Evolutionary conservation across 164 flowering plant species (phyloP).

Genomic region (Santalum album): DNA sequence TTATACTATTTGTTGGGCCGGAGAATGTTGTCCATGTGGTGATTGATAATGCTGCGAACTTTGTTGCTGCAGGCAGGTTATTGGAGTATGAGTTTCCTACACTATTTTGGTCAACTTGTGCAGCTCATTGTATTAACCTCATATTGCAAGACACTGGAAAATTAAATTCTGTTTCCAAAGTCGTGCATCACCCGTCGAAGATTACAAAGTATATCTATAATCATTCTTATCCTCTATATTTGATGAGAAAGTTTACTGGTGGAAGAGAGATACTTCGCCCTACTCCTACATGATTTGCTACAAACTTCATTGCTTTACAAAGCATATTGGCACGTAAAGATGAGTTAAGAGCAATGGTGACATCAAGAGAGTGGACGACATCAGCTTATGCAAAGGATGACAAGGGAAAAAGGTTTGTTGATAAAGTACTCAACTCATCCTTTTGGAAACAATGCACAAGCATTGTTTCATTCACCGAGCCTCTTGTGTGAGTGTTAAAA

Average conservation of each 20-base stretch:
- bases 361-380: background rate
- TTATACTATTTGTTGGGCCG: background rate
- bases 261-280: too few relatives aligned
- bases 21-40: constrained; percentile 7
- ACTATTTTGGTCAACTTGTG: background rate
- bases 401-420: background rate
- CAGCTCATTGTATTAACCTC: constrained; percentile 3
- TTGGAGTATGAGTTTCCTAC: background rate
- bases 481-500: background rate
- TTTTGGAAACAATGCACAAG: constrained; percentile 1
- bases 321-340: too few relatives aligned
- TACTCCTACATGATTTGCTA: too few relatives aligned
- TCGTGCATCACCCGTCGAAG: too few relatives aligned
- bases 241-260: background rate
- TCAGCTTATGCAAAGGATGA: constrained; percentile 5
- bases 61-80: background rate
- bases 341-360: constrained; percentile 1
- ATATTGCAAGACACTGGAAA: constrained; percentile 1
- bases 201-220: background rate
- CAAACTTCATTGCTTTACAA: too few relatives aligned
- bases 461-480: background rate
- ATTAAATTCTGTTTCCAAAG: background rate
- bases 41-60: constrained; percentile 2
- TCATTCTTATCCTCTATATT: background rate
- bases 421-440: background rate